These are phyloP conservation scores for Heterococcus sp. DNA, from an alignment of 108 stramenopile genomes.

Conservation along the genomic window DNA sequence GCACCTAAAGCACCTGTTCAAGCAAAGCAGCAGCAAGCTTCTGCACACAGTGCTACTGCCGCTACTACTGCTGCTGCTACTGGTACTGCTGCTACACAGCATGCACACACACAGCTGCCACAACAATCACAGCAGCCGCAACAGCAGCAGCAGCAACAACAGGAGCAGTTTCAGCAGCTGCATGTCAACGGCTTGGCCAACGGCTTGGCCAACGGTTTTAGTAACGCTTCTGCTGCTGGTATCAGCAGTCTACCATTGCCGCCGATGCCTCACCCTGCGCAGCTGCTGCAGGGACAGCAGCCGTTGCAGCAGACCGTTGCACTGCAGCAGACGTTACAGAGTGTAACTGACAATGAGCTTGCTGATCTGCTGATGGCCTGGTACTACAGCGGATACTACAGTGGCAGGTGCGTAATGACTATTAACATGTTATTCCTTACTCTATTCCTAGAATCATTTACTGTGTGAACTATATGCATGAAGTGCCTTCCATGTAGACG, in stretches of 20 bases:
- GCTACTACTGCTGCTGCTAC: background rate
- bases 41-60: background rate
- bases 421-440: background rate
- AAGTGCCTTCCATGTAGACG: too few relatives aligned
- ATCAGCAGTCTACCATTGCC: background rate
- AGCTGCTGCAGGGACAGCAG: background rate
- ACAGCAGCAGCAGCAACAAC: background rate
- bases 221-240: background rate
- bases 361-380: background rate
- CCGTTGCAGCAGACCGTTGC: background rate
- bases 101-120: too few relatives aligned
- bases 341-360: background rate
- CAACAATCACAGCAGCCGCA: background rate
- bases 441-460: background rate
- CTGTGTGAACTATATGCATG: too few relatives aligned
- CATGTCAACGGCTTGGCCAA: too few relatives aligned
- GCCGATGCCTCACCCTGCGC: background rate
- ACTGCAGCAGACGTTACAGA: background rate
- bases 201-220: background rate
- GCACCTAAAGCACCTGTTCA: background rate
- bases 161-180: background rate
- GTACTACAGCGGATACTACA: slow-evolving; percentile 1
- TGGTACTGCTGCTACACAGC: background rate
- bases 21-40: background rate
- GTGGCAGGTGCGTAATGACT: background rate